Conservation (phyloP, 2,329 filamentous ascomycete genomes). For the Ceratocystis alfenasii region DNA sequence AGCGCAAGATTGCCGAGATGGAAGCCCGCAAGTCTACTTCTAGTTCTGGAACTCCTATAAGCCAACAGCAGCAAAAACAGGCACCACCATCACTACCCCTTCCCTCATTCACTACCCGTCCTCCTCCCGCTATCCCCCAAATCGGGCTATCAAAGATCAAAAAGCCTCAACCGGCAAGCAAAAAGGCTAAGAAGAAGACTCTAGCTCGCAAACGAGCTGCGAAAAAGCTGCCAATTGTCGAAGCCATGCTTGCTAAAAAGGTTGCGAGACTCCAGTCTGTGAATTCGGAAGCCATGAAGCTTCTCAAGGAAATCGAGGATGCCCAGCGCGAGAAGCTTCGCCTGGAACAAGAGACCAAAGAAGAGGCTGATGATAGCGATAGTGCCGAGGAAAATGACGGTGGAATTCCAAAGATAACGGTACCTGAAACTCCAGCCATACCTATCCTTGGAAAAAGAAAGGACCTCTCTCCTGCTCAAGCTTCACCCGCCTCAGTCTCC, state of each 20-base stretch:
- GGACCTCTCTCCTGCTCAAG: background rate
- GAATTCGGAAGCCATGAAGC: constrained; percentile 17
- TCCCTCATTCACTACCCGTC: background rate
- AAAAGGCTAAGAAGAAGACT: background rate
- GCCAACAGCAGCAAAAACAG: background rate
- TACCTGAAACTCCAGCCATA: background rate
- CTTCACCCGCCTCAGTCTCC: constrained; percentile 7
- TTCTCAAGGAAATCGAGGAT: constrained; percentile 21
- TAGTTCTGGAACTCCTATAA: constrained; percentile 3
- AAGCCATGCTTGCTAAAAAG: constrained; percentile 28
- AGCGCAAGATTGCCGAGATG: constrained; percentile 45
- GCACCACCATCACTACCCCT: background rate
- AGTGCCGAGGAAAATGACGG: background rate
- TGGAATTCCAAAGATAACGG: background rate
- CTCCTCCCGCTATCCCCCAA: background rate
- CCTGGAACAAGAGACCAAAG: background rate
- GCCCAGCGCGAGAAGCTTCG: constrained; percentile 11
- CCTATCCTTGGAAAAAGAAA: background rate
- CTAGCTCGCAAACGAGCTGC: constrained; percentile 25
- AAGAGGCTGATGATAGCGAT: background rate
- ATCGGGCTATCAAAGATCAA: background rate
- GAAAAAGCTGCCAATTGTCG: constrained; percentile 27
- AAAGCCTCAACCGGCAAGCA: background rate
- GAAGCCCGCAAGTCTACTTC: constrained; percentile 40
- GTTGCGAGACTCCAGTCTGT: constrained; percentile 17